Conservation (phyloP, 2,329 filamentous ascomycete genomes). For the Phialemoniopsis sp. region DNA sequence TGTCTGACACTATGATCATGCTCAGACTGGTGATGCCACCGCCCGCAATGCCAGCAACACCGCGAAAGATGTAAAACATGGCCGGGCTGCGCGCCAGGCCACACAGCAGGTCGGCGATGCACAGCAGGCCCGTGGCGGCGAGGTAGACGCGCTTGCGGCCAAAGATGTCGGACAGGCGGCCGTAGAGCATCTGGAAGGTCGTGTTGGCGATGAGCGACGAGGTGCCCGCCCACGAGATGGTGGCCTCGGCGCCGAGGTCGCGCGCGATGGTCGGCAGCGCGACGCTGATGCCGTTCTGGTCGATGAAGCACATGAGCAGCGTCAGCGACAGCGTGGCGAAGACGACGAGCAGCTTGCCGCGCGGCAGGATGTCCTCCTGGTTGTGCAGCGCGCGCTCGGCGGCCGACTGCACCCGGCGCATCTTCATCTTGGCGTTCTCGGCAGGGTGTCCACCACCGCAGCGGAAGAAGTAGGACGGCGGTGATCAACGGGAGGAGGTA, state of each 20-base stretch:
- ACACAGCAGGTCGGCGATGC: conserved; percentile 54
- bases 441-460: too few species aligned
- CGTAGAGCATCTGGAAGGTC: conserved; percentile 61
- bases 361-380: conserved; percentile 54
- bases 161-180: conserved; percentile 56
- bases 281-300: conserved; percentile 51
- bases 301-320: conserved; percentile 50
- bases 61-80: conserved; percentile 59
- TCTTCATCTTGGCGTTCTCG: too few species aligned
- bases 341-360: conserved; percentile 41
- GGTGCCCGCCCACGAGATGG: conserved; percentile 52
- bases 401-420: too few species aligned
- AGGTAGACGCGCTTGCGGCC: conserved; percentile 57
- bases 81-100: conserved; percentile 49
- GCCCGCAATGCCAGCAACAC: conserved; percentile 55
- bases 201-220: conserved; percentile 53
- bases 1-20: conserved; percentile 59
- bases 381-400: conserved; percentile 24
- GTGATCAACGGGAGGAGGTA: too few species aligned
- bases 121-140: conserved; percentile 45
- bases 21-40: conserved; percentile 55
- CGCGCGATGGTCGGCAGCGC: conserved; percentile 47
- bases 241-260: conserved; percentile 39
- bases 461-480: too few species aligned
- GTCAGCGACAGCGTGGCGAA: conserved; percentile 47